Evolutionary conservation across 352 stramenopile species (phyloP).

Genomic region (Pythium guiyangense): DNA sequence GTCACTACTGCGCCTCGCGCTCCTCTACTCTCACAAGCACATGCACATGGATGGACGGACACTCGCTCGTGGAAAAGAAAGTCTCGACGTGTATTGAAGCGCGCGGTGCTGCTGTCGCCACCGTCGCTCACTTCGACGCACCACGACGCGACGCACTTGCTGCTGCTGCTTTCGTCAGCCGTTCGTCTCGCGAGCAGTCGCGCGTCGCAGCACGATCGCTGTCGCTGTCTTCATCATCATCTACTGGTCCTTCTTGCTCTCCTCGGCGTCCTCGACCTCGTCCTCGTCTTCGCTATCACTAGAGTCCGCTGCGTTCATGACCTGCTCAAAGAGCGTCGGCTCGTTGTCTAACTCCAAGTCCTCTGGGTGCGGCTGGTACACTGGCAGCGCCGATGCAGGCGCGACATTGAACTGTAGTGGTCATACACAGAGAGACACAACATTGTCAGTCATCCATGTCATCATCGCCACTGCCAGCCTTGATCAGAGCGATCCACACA

Average conservation of each 20-base stretch:
- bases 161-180: background rate
- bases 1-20: no score
- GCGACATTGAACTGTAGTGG: slow-evolving; percentile 89
- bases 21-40: no score
- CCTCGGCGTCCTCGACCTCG: slow-evolving; percentile 12
- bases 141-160: no score
- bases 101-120: background rate
- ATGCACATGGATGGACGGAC: no score
- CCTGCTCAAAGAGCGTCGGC: slow-evolving; percentile 99
- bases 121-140: no score
- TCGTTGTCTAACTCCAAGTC: slow-evolving; percentile 99
- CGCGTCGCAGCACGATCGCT: no score
- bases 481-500: no score
- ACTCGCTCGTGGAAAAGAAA: background rate
- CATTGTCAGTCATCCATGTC: slow-evolving; percentile 1
- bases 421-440: slow-evolving; percentile 14
- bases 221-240: slow-evolving; percentile 2
- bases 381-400: slow-evolving; percentile 88
- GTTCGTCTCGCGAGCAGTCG: background rate
- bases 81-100: background rate
- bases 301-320: slow-evolving; percentile 84
- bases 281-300: slow-evolving; percentile 85
- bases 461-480: background rate
- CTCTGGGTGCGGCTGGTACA: slow-evolving; percentile 97
- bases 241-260: slow-evolving; percentile 71